Conservation (phyloP, 768 basidiomycete genomes). For the Boletus pseudopeckii region DNA sequence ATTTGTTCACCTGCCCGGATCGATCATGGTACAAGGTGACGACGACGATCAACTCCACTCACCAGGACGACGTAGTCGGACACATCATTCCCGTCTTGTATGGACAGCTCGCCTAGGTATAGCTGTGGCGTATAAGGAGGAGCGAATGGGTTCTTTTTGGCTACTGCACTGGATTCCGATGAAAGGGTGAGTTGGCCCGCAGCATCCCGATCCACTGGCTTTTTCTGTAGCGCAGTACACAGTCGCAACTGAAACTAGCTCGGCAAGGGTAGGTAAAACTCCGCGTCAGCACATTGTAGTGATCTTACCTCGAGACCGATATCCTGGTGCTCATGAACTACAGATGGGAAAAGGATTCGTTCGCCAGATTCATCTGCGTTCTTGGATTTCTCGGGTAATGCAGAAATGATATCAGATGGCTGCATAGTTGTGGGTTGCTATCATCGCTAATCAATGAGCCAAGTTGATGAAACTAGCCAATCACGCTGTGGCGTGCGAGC, state of each 20-base stretch:
- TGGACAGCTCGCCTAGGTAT: constrained; percentile 66
- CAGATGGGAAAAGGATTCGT: constrained; percentile 77
- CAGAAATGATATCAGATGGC: constrained; percentile 49
- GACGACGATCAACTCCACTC: constrained; percentile 21
- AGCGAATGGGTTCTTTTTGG: constrained; percentile 67
- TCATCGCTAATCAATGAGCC: neutral
- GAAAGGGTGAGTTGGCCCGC: constrained; percentile 33
- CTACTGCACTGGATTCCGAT: constrained; percentile 20
- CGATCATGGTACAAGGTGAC: constrained; percentile 1
- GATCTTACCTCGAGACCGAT: constrained; percentile 57
- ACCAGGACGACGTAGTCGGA: constrained; percentile 71
- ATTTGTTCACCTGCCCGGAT: constrained; percentile 74
- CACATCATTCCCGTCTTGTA: constrained; percentile 45
- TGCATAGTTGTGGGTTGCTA: constrained; percentile 11
- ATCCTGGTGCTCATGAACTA: constrained; percentile 56
- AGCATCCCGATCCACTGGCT: constrained; percentile 52
- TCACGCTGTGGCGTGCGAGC: constrained; percentile 12
- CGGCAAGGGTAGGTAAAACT: neutral
- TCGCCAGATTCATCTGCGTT: constrained; percentile 60
- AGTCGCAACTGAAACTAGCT: constrained; percentile 79
- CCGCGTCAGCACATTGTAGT: neutral
- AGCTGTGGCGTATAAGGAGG: constrained; percentile 82
- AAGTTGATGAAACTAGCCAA: neutral
- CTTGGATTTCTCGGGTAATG: constrained; percentile 54
- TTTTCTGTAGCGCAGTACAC: constrained; percentile 83